Base-by-base conservation (phyloP, 2,329 filamentous ascomycete genomes). In the Nakataea oryzae region DNA sequence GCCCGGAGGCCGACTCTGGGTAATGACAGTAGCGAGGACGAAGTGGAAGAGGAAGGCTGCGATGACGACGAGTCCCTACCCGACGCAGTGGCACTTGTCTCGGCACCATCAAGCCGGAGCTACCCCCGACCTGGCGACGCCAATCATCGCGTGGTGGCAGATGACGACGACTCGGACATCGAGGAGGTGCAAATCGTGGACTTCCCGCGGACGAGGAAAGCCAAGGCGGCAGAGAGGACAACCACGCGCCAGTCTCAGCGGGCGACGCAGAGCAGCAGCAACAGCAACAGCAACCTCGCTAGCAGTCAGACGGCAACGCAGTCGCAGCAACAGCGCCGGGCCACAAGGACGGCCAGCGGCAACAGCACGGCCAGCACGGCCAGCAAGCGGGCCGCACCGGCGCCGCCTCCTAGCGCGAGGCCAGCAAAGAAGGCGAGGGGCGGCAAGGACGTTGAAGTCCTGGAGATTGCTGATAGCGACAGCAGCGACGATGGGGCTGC, bases 401-500 rank as follows among this genome's bases (percentile, higher is more conserved):
- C 73, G 6, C 63, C 68, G 70, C 70, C 71, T 8, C 70, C 74
- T 41, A 72, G 66, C 58, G 73, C 76, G 21, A 74, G 72, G 63
- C 70, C 73, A 8, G 66, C 72, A 3, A 77, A 76, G 69, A 71
- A 70, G 60, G 65, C 72, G 17, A 70, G 70, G 58, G 66, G 68
- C 26, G 68, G 67, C 13, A 63, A 68, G 2, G 61, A 61, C 28
- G 27, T 70, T 1, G 62, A 63, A 1, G 65, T 58, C 21, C 72
- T 70, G 59, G 73, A 74, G 34, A 65, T 64, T 27, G 70, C 70
- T 26, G 73, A 84, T 41, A 83, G 80, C 64, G 82, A 85, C 57
- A 82, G 80, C 67, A 74, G 83, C 60, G 78, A 58, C 9, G 80
- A 85, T 56, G 82, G 84, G 63, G 82, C 79, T 67, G 74, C 83